Evolutionary conservation across 257 asterid species (phyloP), one percentile per base, ranked within the genome.

Genomic region (Solanum pinnatisectum): DNA sequence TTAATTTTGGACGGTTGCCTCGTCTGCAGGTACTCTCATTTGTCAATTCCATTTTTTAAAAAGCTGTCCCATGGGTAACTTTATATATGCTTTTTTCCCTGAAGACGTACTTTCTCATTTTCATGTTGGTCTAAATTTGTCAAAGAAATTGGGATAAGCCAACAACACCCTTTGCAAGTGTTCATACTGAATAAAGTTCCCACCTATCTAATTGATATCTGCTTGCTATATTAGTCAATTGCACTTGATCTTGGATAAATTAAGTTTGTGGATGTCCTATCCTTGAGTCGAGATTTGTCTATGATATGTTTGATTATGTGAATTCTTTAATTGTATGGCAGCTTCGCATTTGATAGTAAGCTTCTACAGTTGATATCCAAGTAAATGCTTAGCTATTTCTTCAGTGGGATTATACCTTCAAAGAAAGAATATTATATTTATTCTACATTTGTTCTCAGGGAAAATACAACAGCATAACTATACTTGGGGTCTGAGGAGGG

Each of bases 1-100:
- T 96, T 85, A 91, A 83, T 33, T 92, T 96, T 44, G 98, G 98
- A 49, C 91, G 88, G 82, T 90, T 96, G 93, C 98, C 98, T 65
- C 93, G 90, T 85, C 88, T 96, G 90, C 98, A 96, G 98, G 98
- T 95, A 87, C 90, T 77, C 87, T 70, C 78, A 56, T 88, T 88
- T 72, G 2, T 87, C 85, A 56, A 52, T 86, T 87, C 89, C 32
- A 72, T 72, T 68, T 46, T 10, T 22, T 70, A 22, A 25, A 36
- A 42, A 71, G 42, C 49, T 67, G 87, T 88, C 87, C 39, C 71
- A 30, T 16, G 33, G 27, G 3, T 9, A 84, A 63, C 59, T 37
- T 37, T 37, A 68, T 30, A 5, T 63, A n/a, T 14, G 37, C 2
- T 37, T 39, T 84, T 56, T 63, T 2, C 76, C 76, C 37, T 36